Base-by-base conservation (phyloP, 2,329 filamentous ascomycete genomes). In the Metarhizium humberi region DNA sequence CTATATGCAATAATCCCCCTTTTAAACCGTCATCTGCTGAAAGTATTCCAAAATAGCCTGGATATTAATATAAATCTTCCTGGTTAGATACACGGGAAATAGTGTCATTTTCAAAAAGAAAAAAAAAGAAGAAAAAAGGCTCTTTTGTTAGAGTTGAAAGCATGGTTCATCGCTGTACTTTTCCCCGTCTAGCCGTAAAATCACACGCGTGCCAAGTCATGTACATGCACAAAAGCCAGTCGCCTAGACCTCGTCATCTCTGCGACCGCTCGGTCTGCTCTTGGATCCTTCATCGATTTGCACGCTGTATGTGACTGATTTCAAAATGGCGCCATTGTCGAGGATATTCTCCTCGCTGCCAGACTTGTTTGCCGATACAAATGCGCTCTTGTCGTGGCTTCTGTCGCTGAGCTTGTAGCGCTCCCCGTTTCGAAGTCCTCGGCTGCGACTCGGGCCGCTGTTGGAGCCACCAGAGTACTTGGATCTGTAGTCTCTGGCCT, bases 261-360 rank as follows among this genome's bases (percentile, higher is more conserved):
- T 43, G 16, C 48, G 56, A 18, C 51, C 52, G 7, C 46, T 30
- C 18, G 18, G 34, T 13, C 53, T 47, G 29, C 42, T 51, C 3
- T 45, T 45, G 36, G 45, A 29, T 11, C 60, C 61, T 10, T 71
- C 62, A 47, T 72, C 71, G 13, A 75, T 66, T 25, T 67, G 63
- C 1, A 75, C 72, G 34, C 64, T 72, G 55, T 75, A 75, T 2
- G 70, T 71, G 14, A 75, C 65, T 1, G 71, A 73, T 62, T 75
- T 75, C 34, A 73, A 54, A 36, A 75, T 75, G 30, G 65, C 63
- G n/a, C 64, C 61, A 10, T 59, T 60, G 32, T 63, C 57, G 5
- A 74, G 61, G 4, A 75, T 74, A 30, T 73, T 69, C 55, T 75
- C 72, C 55, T 74, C 68, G 58, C 71, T 74, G 51, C 60, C 62